Conservation (phyloP, 176 grass and related monocot species). For the Oryza brachyantha region DNA sequence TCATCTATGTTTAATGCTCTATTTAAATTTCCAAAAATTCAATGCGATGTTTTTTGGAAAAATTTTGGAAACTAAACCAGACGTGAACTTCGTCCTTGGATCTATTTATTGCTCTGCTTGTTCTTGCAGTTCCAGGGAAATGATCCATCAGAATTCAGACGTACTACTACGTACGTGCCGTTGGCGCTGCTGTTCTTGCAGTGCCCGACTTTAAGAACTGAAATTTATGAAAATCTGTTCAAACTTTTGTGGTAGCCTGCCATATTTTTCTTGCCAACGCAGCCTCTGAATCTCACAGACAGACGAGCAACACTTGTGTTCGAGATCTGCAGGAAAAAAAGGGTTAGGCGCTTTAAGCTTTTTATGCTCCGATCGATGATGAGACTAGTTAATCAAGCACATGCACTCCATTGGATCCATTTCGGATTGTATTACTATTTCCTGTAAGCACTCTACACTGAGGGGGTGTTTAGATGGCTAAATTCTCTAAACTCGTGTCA, state of each 20-base stretch:
- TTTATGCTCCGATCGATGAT: neutral
- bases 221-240: neutral
- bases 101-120: constrained; percentile 10
- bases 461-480: no score
- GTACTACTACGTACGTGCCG: neutral
- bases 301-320: neutral
- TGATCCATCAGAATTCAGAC: constrained; percentile 5
- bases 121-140: neutral
- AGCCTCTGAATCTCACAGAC: neutral
- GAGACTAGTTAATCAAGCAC: neutral
- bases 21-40: no score
- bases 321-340: neutral
- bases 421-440: neutral
- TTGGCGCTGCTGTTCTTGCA: neutral
- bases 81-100: constrained; percentile 20
- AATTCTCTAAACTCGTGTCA: no score
- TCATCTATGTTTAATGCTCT: no score
- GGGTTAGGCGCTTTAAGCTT: neutral
- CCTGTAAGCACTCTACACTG: neutral
- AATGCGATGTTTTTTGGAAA: no score
- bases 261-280: neutral
- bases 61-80: no score
- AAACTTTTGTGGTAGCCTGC: neutral
- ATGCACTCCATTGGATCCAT: neutral
- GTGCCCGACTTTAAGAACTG: constrained; percentile 6